Base-by-base conservation (phyloP, 2,329 filamentous ascomycete species). In the Clarireedia hainanense region DNA sequence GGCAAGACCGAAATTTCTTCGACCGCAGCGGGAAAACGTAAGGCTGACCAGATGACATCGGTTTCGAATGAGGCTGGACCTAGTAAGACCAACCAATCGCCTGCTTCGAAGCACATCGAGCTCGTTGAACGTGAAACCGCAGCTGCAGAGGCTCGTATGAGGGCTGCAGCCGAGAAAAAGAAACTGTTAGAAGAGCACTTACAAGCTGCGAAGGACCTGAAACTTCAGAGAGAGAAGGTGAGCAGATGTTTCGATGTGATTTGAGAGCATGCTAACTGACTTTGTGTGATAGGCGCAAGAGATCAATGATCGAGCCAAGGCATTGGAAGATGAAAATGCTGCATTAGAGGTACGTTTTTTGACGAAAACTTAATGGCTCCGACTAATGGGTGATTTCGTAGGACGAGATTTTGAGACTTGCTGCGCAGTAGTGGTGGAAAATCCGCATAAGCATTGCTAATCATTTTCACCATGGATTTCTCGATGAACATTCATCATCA, bases 301-400 rank as follows among this genome's bases (percentile, higher is more conserved):
- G 5, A 47, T 51, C 9, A 48, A 55, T 23, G 26, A 24, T 42
- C 36, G 49, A 24, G 52, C 57, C 7, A 30, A 58, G 46, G 49
- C 40, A 40, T 5, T 59, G 20, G 57, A 61, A 34, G 26, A 48
- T 26, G 49, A 53, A 34, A 58, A 56, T 52, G 52, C 45, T 5
- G 58, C 47, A 23, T 49, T 58, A 10, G 51, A 61, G 43, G 60
- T 59, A 51, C 36, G 30, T 27, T 14, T 47, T 3, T n/a, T 9
- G 27, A 6, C 23, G 5, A 5, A 5, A 20, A n/a, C 1, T 27
- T 10, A 5, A 54, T 39, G 1, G 6, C 5, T 10, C 26, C 1
- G 39, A 23, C 52, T 55, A 43, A 55, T 43, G 10, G 14, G 26
- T n/a, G 23, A 26, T 14, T 10, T 43, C 2, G 2, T 9, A 55